Conservation (phyloP, 768 basidiomycete genomes). For the Agrocybe praecox region DNA sequence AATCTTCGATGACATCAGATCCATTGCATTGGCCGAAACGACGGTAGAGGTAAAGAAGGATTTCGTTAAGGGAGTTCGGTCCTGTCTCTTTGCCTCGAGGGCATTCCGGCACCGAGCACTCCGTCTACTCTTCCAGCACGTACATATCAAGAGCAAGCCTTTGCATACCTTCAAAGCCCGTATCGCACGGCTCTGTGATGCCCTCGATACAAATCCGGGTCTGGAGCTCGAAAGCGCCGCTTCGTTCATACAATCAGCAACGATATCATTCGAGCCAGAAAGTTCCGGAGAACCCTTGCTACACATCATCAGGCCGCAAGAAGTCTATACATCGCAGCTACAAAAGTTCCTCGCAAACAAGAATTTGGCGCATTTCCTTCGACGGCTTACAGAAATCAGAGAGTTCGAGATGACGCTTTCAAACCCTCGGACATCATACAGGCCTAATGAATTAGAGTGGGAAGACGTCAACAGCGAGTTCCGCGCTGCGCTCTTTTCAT, state of each 20-base stretch:
- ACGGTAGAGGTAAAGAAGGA: neutral
- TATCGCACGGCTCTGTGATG: neutral
- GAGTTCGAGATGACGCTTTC: neutral
- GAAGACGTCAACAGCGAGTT: neutral
- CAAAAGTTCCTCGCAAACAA: neutral
- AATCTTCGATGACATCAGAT: neutral
- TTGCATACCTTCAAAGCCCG: neutral
- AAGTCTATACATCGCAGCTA: neutral
- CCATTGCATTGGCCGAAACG: neutral
- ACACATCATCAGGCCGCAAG: neutral
- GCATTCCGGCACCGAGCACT: slow-evolving; percentile 4
- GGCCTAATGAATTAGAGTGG: neutral
- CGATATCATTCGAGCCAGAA: neutral
- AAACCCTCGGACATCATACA: neutral
- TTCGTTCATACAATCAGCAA: neutral
- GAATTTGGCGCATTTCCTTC: neutral
- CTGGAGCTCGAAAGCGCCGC: neutral
- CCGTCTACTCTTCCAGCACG: neutral
- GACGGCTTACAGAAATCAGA: neutral
- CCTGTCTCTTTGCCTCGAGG: slow-evolving; percentile 3
- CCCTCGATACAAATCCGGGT: neutral
- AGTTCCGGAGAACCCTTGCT: neutral
- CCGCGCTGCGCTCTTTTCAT: neutral
- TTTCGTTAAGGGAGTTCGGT: neutral
- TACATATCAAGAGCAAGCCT: neutral